A percentile compares a stretch with the other conserved stretches of the same genome.
Conservation (phyloP, 805 yeast species). For the Wickerhamomyces subpelliculosus region DNA sequence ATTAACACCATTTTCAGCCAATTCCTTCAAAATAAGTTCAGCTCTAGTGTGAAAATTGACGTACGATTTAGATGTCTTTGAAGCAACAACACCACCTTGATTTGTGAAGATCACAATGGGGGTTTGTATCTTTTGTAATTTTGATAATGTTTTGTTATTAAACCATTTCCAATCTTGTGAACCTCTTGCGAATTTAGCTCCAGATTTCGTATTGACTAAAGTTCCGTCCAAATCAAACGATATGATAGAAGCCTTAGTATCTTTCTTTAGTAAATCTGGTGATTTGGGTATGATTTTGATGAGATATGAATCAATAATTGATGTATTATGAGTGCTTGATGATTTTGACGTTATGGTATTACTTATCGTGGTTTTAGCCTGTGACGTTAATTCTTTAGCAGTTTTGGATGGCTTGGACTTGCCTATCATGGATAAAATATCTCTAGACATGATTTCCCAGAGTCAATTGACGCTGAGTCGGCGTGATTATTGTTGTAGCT, state of each 20-base stretch:
- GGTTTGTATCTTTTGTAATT: constrained; percentile 1
- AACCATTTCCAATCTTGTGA: constrained; percentile 75
- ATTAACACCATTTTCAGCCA: too few relatives aligned
- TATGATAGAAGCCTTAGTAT: constrained; percentile 35
- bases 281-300: constrained; percentile 33
- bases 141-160: constrained; percentile 24
- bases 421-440: constrained; percentile 1
- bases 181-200: constrained; percentile 46
- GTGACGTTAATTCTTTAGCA: neutral
- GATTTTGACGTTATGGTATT: neutral
- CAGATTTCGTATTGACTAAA: constrained; percentile 58
- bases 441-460: neutral
- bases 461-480: too few relatives aligned
- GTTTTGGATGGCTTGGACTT: constrained; percentile 1
- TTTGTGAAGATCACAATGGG: constrained; percentile 71
- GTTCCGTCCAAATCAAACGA: constrained; percentile 89
- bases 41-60: constrained; percentile 36
- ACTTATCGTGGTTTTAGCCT: neutral
- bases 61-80: constrained; percentile 27
- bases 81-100: constrained; percentile 64
- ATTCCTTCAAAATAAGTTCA: constrained; percentile 26
- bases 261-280: neutral
- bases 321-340: constrained; percentile 21
- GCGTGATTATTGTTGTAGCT: too few relatives aligned
- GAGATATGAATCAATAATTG: constrained; percentile 33